Evolutionary conservation across 2,329 filamentous ascomycete species (phyloP), one percentile per base, ranked within the genome.

Genomic region (Leptographium lundbergii): DNA sequence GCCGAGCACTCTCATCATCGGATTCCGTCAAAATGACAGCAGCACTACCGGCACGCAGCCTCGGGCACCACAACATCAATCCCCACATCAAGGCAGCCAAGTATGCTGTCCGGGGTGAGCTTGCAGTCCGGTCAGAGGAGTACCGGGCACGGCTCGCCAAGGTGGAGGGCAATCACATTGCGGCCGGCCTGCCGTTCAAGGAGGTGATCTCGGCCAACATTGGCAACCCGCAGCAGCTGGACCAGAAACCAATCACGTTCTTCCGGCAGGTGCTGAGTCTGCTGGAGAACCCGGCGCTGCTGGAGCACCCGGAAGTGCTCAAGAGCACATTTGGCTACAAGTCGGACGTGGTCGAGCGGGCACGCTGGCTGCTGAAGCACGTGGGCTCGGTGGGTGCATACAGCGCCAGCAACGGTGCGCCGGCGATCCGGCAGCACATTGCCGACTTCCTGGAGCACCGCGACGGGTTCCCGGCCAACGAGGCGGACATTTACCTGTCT

Each of bases 201-300:
- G 81, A 90, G 61, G 86, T 99, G 73, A 92, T 99, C 75, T 91
- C 89, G 63, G 94, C 94, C 74, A 99, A 99, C 77, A 99, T 99
- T 69, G 94, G 94, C 70, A 99, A 99, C 78, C 94, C 94, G 4
- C 94, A 99, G 75, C 94, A 99, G 76, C 84, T 99, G 63, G 94
- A 96, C 75, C 94, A 99, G 81, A 95, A 97, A 80, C 94, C 94
- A 68, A 92, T 99, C 68, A 99, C 94, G 66, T 99, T 96, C 80
- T 96, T 99, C 84, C 86, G 94, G 66, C 92, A 99, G 76, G 94
- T 99, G 32, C 81, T 94, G 68, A 95, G 90, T 74, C 73, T 99
- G 63, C 75, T 97, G 61, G 94, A 99, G 79, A 91, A 97, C 77
- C 94, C 94, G 0, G 72, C 78, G 60, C 78, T 99, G 39, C 79